Conservation (phyloP, 306 rosid species). For the Cucumis melo region DNA sequence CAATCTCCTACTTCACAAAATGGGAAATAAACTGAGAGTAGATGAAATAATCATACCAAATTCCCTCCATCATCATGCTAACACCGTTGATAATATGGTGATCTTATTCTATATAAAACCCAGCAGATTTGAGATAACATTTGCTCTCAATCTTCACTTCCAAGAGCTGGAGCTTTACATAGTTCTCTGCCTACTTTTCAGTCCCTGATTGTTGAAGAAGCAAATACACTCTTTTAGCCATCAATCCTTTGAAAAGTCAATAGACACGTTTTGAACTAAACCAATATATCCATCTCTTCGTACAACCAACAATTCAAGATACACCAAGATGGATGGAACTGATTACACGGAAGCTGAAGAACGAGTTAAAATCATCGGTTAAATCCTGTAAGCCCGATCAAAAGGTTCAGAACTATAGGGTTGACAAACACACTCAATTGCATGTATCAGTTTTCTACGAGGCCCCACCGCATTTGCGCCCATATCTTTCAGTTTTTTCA, state of each 20-base stretch:
- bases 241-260: not conserved
- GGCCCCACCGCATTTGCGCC: constrained; percentile 96
- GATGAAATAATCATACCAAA: not conserved
- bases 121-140: not conserved
- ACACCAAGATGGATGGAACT: not conserved
- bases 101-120: not conserved
- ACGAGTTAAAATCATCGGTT: not conserved
- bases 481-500: constrained; percentile 93
- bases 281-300: not conserved
- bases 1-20: not conserved
- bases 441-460: constrained; percentile 83
- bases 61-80: not conserved
- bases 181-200: not conserved
- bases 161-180: not conserved
- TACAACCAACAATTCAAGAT: not conserved
- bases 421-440: constrained; percentile 80
- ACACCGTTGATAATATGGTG: not conserved
- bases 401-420: constrained; percentile 50
- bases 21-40: not conserved
- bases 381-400: constrained; percentile 7
- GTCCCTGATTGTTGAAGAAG: not conserved
- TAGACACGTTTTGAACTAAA: not conserved
- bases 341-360: not conserved
- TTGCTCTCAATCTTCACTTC: not conserved
- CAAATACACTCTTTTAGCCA: not conserved